A percentile compares a stretch with the other conserved stretches of the same genome.
Conservation (phyloP, 306 rosid species). For the Citrullus mucosospermus region DNA sequence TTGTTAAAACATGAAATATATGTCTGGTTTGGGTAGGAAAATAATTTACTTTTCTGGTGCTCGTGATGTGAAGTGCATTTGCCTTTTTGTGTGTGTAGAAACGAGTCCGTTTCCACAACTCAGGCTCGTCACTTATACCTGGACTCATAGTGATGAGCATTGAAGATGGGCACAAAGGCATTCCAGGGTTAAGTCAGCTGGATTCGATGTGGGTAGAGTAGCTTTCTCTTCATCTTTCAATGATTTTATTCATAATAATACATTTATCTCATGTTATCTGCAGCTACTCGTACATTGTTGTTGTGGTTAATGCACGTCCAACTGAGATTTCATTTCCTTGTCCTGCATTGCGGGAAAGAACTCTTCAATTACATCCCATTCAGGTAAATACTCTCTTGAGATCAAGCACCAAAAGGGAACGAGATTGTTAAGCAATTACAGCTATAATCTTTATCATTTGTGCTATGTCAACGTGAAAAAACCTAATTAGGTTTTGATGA, state of each 20-base stretch:
- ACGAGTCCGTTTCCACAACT: slow-evolving; percentile 66
- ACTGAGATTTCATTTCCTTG: slow-evolving; percentile 46
- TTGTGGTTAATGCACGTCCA: slow-evolving; percentile 69
- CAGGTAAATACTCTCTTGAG: slow-evolving; percentile 39
- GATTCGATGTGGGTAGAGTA: slow-evolving; percentile 67
- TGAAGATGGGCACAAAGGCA: slow-evolving; percentile 71
- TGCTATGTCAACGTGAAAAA: not conserved
- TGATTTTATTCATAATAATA: not conserved
- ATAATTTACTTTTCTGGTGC: not conserved
- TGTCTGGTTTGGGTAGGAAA: not conserved
- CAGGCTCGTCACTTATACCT: slow-evolving; percentile 46
- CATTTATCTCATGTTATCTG: slow-evolving; percentile 13
- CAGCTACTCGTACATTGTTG: slow-evolving; percentile 70
- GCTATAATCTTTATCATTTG: not conserved
- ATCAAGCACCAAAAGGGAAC: not conserved
- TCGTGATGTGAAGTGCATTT: not conserved
- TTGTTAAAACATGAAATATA: not conserved
- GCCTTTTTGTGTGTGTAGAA: slow-evolving; percentile 18
- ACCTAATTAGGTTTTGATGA: not conserved
- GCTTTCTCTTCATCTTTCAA: slow-evolving; percentile 5
- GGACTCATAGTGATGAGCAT: slow-evolving; percentile 86
- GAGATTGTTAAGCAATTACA: not conserved
- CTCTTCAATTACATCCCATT: slow-evolving; percentile 65
- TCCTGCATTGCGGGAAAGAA: slow-evolving; percentile 35
- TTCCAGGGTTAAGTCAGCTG: slow-evolving; percentile 69